Evolutionary conservation across 208 protist species (phyloP).

Genomic region (Strigomonas oncopelti): DNA sequence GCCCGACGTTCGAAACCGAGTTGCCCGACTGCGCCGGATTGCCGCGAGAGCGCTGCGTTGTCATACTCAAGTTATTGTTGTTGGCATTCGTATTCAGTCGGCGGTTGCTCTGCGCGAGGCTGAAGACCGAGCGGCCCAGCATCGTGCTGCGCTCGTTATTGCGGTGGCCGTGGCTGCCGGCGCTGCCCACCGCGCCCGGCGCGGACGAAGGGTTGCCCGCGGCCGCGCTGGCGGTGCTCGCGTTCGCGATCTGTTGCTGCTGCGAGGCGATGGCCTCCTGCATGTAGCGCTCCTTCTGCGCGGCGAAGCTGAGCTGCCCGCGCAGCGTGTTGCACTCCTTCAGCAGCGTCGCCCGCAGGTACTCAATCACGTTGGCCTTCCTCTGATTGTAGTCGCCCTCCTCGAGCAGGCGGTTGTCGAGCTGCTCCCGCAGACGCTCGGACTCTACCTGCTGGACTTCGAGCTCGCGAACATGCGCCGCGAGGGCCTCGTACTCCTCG

Average conservation of each 20-base stretch:
- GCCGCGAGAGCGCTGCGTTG: background rate
- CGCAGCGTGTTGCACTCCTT: conserved; percentile 79
- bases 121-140: background rate
- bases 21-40: background rate
- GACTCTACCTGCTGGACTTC: conserved; percentile 58
- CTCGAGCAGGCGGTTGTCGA: conserved; percentile 27
- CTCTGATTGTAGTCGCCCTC: conserved; percentile 55
- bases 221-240: background rate
- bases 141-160: conserved; percentile 12
- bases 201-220: conserved; percentile 7
- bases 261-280: conserved; percentile 15
- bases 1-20: background rate
- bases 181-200: background rate
- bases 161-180: background rate
- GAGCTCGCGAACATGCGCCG: conserved; percentile 29
- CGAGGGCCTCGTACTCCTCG: conserved; percentile 44
- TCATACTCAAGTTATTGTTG: background rate
- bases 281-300: conserved; percentile 38
- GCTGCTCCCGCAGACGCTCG: conserved; percentile 35
- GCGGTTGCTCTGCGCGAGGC: background rate
- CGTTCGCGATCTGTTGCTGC: conserved; percentile 21
- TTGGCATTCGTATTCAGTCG: background rate
- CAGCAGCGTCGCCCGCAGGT: conserved; percentile 79
- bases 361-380: conserved; percentile 61
- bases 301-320: conserved; percentile 59